A percentile compares a stretch with the other conserved stretches of the same genome.
Evolutionary conservation across 768 basidiomycete genomes (phyloP).

Genomic region (Boletus rufocinnamomeus): DNA sequence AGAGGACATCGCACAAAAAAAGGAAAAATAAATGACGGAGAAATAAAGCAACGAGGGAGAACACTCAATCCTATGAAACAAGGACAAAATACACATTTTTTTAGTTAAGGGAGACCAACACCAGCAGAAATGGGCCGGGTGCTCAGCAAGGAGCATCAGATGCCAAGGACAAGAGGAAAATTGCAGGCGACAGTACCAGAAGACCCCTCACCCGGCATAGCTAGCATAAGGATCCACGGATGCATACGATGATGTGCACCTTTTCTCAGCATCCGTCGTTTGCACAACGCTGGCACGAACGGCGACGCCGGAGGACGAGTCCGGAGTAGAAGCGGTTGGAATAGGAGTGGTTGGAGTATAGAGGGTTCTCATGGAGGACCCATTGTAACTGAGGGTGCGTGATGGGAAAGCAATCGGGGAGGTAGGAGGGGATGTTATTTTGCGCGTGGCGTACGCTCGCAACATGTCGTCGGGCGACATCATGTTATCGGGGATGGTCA

Average conservation of each 20-base stretch:
- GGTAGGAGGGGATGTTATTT: slow-evolving; percentile 36
- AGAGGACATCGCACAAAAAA: slow-evolving; percentile 8
- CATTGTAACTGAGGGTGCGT: slow-evolving; percentile 26
- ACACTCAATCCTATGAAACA: slow-evolving; percentile 13
- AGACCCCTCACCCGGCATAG: slow-evolving; percentile 9
- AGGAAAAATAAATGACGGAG: background rate
- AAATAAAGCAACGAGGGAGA: background rate
- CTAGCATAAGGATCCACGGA: slow-evolving; percentile 29
- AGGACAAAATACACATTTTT: slow-evolving; percentile 20
- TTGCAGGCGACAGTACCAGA: background rate
- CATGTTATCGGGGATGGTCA: slow-evolving; percentile 41
- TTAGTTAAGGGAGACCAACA: slow-evolving; percentile 2
- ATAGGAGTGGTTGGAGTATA: slow-evolving; percentile 27
- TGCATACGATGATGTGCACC: slow-evolving; percentile 29
- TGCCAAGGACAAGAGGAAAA: slow-evolving; percentile 1
- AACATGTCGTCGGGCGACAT: slow-evolving; percentile 78
- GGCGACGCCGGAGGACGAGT: slow-evolving; percentile 1
- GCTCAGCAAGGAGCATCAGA: background rate
- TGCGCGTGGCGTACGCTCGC: slow-evolving; percentile 64
- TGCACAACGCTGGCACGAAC: slow-evolving; percentile 13
- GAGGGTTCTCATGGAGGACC: slow-evolving; percentile 33
- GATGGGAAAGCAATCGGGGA: slow-evolving; percentile 34
- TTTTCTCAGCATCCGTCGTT: slow-evolving; percentile 21
- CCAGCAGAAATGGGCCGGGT: background rate
- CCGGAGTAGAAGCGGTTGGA: slow-evolving; percentile 16